These are phyloP conservation scores for Penstemon davidsonii DNA, from an alignment of 257 asterid species.

Conservation along the genomic window DNA sequence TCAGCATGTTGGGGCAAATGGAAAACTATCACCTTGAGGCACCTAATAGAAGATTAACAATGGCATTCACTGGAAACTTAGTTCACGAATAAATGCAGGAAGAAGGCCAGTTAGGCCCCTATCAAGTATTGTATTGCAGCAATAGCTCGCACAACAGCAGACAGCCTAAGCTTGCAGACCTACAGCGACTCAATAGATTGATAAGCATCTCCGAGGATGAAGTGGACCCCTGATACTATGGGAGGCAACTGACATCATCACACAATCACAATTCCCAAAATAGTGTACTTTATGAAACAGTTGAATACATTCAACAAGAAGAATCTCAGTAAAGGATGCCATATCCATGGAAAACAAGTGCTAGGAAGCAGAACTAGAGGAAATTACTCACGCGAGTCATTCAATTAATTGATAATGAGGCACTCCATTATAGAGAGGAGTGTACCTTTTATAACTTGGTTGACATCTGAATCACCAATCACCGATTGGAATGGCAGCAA, in stretches of 20 bases:
- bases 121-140: constrained; percentile 21
- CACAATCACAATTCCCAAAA: constrained; percentile 16
- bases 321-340: constrained; percentile 17
- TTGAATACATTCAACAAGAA: constrained; percentile 2
- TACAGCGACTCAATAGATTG: constrained; percentile 27
- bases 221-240: constrained; percentile 1
- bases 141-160: background rate
- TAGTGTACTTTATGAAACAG: constrained; percentile 2
- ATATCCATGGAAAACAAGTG: constrained; percentile 19
- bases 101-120: constrained; percentile 9
- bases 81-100: constrained; percentile 10
- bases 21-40: background rate
- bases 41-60: constrained; percentile 12
- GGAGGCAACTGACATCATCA: background rate
- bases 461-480: constrained; percentile 55
- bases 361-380: constrained; percentile 15
- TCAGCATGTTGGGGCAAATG: constrained; percentile 8
- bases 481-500: constrained; percentile 50
- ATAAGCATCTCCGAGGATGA: constrained; percentile 2
- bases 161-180: constrained; percentile 17
- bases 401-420: background rate
- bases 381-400: constrained; percentile 1
- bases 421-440: constrained; percentile 6
- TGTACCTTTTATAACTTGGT: constrained; percentile 48
- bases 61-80: background rate